phyloP scores from a whole-genome alignment of 352 stramenopile genomes.

The Peronospora belbahrii region DNA sequence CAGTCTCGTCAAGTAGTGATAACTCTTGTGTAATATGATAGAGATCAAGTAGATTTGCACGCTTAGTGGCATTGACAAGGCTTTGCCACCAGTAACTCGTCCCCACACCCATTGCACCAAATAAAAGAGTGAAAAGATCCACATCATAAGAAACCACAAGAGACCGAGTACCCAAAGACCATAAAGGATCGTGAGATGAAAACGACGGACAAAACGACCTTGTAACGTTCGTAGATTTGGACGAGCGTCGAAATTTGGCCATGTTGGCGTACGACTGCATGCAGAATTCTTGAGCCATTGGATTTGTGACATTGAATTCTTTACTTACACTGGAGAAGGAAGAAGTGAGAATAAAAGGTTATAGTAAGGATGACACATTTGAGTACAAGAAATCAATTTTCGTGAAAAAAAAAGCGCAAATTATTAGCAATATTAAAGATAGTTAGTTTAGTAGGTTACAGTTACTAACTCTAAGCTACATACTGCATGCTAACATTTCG shows the following conservation, averaged over 20 bases:
- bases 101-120: conserved; percentile 11
- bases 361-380: no score
- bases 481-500: no score
- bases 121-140: conserved; percentile 13
- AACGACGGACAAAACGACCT: conserved; percentile 25
- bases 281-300: conserved; percentile 11
- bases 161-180: conserved; percentile 28
- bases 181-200: conserved; percentile 23
- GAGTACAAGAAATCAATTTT: no score
- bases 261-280: conserved; percentile 11
- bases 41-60: conserved; percentile 26
- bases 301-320: background rate
- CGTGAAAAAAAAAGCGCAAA: no score
- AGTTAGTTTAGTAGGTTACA: no score
- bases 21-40: conserved; percentile 44
- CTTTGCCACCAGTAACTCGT: conserved; percentile 2
- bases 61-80: conserved; percentile 2
- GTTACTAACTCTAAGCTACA: no score
- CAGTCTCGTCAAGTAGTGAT: conserved; percentile 23
- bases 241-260: conserved; percentile 16
- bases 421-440: no score
- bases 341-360: no score
- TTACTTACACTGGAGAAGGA: no score
- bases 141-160: conserved; percentile 16
- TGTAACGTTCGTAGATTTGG: conserved; percentile 23